phyloP scores from a whole-genome alignment of 495 filamentous ascomycete species.

The Articulospora tetracladia region DNA sequence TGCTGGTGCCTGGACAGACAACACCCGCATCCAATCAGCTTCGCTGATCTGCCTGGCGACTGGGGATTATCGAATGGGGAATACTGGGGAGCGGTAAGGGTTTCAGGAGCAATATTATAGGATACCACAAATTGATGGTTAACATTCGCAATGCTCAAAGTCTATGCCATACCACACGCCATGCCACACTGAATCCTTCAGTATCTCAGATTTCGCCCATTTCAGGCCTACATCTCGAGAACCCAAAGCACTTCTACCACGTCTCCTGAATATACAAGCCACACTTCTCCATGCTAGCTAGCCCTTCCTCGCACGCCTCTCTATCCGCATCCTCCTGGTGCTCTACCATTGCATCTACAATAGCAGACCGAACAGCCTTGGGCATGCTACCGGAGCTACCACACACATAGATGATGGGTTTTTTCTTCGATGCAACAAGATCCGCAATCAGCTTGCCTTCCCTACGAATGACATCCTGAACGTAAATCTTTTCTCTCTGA shows the following conservation, averaged over 20 bases:
- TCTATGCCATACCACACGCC: no score
- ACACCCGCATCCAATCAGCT: no score
- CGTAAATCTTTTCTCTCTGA: conserved; percentile 74
- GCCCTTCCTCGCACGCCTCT: conserved; percentile 49
- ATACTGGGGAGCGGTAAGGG: no score
- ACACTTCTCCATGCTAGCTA: conserved; percentile 60
- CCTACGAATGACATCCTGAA: conserved; percentile 76
- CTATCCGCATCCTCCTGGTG: background rate
- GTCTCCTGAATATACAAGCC: conserved; percentile 79
- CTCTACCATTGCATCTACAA: conserved; percentile 63
- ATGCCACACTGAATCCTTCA: no score
- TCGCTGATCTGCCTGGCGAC: no score
- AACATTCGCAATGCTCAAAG: no score
- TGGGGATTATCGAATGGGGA: no score
- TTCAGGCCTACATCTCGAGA: no score
- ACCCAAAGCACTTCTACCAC: conserved; percentile 59
- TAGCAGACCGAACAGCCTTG: conserved; percentile 73
- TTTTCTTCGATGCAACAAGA: conserved; percentile 39
- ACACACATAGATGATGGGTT: conserved; percentile 70
- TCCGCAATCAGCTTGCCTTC: conserved; percentile 54
- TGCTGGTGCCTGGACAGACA: no score
- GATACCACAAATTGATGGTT: no score
- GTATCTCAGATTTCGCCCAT: no score
- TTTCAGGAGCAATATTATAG: no score
- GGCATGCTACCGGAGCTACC: conserved; percentile 87